Percentiles rank a stretch among this genome's conserved stretches.
These are phyloP conservation scores for Botrytis fabae DNA, from an alignment of 2,329 filamentous ascomycete species.

Conservation along the genomic window DNA sequence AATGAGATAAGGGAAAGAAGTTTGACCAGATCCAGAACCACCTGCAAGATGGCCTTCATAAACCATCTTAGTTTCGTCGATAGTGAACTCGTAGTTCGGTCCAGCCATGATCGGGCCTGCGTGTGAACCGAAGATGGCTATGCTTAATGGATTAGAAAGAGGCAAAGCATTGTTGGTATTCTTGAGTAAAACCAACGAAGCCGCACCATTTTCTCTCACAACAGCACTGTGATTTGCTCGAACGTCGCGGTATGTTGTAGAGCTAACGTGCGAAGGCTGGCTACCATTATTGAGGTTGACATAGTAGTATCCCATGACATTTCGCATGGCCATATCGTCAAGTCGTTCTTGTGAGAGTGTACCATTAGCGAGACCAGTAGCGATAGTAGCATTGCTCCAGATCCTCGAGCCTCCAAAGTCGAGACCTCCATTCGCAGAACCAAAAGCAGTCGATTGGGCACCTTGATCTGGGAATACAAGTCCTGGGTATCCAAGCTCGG, in stretches of 20 bases:
- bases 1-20: conserved; percentile 71
- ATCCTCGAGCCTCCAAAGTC: conserved; percentile 49
- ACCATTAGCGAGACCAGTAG: conserved; percentile 82
- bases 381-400: conserved; percentile 80
- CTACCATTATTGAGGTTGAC: conserved; percentile 46
- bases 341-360: conserved; percentile 84
- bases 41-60: conserved; percentile 28
- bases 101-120: conserved; percentile 51
- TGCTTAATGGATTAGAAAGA: conserved; percentile 70
- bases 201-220: conserved; percentile 51
- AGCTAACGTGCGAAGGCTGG: conserved; percentile 37
- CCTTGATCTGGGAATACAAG: conserved; percentile 32
- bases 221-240: conserved; percentile 48
- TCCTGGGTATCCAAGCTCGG: conserved; percentile 38
- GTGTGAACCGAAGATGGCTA: conserved; percentile 80
- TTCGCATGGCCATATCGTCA: conserved; percentile 89
- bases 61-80: conserved; percentile 18
- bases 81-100: conserved; percentile 24
- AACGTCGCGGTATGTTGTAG: conserved; percentile 68
- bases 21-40: conserved; percentile 44
- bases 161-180: conserved; percentile 71
- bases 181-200: conserved; percentile 75
- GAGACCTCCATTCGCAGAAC: conserved; percentile 37
- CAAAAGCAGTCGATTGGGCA: conserved; percentile 32
- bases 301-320: conserved; percentile 69